Conservation (phyloP, 2,329 filamentous ascomycete genomes). For the Curvularia sp. region DNA sequence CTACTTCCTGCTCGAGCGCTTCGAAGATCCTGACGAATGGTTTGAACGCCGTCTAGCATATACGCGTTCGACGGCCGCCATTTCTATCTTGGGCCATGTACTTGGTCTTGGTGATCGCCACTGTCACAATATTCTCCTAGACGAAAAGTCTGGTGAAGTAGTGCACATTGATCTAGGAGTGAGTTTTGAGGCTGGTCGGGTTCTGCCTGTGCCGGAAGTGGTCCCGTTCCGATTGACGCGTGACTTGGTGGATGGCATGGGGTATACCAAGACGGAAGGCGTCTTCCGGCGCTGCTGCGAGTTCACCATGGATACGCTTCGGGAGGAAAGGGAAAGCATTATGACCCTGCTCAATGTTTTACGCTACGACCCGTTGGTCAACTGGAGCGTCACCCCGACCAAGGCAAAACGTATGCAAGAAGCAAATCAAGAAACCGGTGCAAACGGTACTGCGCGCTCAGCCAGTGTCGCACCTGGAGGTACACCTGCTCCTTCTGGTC, state of each 20-base stretch:
- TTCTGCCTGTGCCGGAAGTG: conserved; percentile 93
- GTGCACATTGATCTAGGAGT: conserved; percentile 98
- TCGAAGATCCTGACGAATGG: conserved; percentile 94
- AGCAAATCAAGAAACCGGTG: conserved; percentile 61
- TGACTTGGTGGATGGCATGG: conserved; percentile 97
- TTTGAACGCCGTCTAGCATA: conserved; percentile 89
- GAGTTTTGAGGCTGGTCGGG: conserved; percentile 93
- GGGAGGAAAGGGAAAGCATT: conserved; percentile 95
- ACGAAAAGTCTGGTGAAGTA: conserved; percentile 87
- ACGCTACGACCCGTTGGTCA: conserved; percentile 96
- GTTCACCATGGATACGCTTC: conserved; percentile 91
- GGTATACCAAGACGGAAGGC: conserved; percentile 91
- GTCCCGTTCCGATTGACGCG: conserved; percentile 94
- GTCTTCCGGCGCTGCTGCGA: conserved; percentile 98
- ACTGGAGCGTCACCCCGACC: conserved; percentile 84
- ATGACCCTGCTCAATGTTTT: conserved; percentile 98
- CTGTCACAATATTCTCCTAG: conserved; percentile 94
- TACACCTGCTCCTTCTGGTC: conserved; percentile 39
- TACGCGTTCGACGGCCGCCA: conserved; percentile 89
- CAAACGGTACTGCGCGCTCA: conserved; percentile 39
- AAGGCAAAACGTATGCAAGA: conserved; percentile 73
- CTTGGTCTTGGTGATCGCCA: conserved; percentile 93
- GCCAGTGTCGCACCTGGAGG: conserved; percentile 41
- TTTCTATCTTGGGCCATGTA: conserved; percentile 93
- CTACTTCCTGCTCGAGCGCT: conserved; percentile 97